Base-by-base conservation (phyloP, 2,329 filamentous ascomycete species). In the Penicillium sp. region DNA sequence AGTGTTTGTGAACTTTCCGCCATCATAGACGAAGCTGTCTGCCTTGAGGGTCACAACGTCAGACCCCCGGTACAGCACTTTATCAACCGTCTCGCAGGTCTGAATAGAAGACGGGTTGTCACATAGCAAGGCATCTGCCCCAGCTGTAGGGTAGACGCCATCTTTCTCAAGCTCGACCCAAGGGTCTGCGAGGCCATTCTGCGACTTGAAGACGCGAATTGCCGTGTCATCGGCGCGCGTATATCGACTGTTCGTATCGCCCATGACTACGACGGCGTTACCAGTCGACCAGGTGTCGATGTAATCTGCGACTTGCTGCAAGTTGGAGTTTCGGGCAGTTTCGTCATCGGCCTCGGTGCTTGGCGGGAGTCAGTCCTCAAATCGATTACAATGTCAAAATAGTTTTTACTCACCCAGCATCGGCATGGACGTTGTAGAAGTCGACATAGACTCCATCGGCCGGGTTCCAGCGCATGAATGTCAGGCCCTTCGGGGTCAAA, bases 401-500 rank as follows among this genome's bases (percentile, higher is more conserved):
- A 23, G 48, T 2, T 39, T 27, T 7, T 17, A 27, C 60, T 38
- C 66, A 78, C 73, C 85, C 86, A 19, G 87, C 87, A 68, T 89
- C 87, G 1, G 86, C 76, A 69, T 89, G 87, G 7, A 89, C 66
- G 68, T 89, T 89, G 76, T 89, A 89, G 8, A 83, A 75, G 68
- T 89, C 86, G 25, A 87, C 72, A 59, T 82, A 86, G 8, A 84
- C 79, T 17, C 81, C 81, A 36, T 78, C 75, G 9, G 77, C 79
- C 15, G 88, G 63, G 21, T 78, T 73, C 41, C 82, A 71, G 13
- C 85, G 81, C 85, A 89, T 88, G 48, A 85, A 85, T 0, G 86
- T 88, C 70, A 88, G 89, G 15, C 87, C 87, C 72, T 89, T 89
- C 23, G 86, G 87, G 0, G 86, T 89, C 61, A 89, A 74, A 68